Evolutionary conservation across 1,284 basidiomycete species (phyloP), one percentile per base, ranked within the genome.

Genomic region (Wolfiporia cocos): DNA sequence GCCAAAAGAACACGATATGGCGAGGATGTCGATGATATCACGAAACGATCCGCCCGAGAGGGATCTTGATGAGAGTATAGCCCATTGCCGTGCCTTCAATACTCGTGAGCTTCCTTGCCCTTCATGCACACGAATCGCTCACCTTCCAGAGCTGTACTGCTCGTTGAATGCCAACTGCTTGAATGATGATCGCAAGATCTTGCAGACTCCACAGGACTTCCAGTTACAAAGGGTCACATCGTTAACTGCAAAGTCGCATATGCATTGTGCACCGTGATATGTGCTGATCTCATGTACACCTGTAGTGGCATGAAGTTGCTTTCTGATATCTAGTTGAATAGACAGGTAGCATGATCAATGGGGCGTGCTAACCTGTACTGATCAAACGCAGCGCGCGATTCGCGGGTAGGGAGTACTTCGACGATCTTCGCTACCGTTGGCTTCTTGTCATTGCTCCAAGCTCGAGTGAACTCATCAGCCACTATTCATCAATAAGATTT

Each of bases 1-100:
- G 72, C 74, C 46, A 82, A 67, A 65, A 73, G 72, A 17, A 77
- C 75, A 7, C 78, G 71, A 62, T 76, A 82, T 2, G 79, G 80
- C 2, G 79, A 81, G 33, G 72, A 68, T 30, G 71, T 69, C 50
- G 76, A 79, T 28, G 78, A 78, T 4, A 78, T 81, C 10, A 78
- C 71, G 52, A 69, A 69, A 11, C 52, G 58, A 56, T 82, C 76
- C 11, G 79, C 78, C 10, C 66, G 56, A 35, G 67, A 68, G 14
- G 80, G 71, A 56, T 78, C 75, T 29, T 63, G 64, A 54, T 73
- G 78, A 17, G 77, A 73, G 51, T 82, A 82, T 37, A 82, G 62
- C 17, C 78, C 78, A 34, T 72, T 65, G 26, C 80, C 78, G 40
- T 71, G 72, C 50, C 79, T 78, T 52, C n/a, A n/a, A n/a, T n/a